Conservation (phyloP, 2,329 filamentous ascomycete species). For the Paecilomyces variotii region DNA sequence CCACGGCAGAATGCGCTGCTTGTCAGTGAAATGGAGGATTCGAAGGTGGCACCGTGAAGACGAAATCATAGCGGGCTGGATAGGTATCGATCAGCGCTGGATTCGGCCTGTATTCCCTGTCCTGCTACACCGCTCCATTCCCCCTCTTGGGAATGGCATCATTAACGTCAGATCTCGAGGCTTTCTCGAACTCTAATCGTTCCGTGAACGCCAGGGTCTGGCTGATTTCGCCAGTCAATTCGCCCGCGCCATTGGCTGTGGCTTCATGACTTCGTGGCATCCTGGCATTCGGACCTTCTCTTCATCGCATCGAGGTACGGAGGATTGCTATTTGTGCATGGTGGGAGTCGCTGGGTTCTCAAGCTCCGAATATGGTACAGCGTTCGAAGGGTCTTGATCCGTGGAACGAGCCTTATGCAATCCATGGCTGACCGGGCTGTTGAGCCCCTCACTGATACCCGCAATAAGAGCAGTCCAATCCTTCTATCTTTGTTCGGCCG, state of each 20-base stretch:
- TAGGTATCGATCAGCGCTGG: background rate
- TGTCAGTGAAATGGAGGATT: background rate
- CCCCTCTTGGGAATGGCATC: background rate
- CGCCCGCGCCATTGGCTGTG: background rate
- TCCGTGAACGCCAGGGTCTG: background rate
- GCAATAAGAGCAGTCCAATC: background rate
- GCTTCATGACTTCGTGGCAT: conserved; percentile 1
- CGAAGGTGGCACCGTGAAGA: background rate
- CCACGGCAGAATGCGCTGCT: background rate
- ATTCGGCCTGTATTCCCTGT: background rate
- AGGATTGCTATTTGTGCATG: background rate
- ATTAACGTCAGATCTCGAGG: background rate
- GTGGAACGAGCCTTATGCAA: background rate
- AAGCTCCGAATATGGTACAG: background rate
- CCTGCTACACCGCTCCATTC: background rate
- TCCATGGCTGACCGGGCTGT: background rate
- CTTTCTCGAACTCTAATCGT: background rate
- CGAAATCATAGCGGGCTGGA: background rate
- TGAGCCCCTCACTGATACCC: background rate
- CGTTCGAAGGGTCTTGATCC: background rate
- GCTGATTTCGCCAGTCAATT: background rate
- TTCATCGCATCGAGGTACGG: background rate
- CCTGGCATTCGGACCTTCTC: background rate
- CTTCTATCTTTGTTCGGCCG: background rate
- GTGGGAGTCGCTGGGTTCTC: background rate